Conservation (phyloP, 192 early-diverging fungal species). For the Entophlyctis helioformis region DNA sequence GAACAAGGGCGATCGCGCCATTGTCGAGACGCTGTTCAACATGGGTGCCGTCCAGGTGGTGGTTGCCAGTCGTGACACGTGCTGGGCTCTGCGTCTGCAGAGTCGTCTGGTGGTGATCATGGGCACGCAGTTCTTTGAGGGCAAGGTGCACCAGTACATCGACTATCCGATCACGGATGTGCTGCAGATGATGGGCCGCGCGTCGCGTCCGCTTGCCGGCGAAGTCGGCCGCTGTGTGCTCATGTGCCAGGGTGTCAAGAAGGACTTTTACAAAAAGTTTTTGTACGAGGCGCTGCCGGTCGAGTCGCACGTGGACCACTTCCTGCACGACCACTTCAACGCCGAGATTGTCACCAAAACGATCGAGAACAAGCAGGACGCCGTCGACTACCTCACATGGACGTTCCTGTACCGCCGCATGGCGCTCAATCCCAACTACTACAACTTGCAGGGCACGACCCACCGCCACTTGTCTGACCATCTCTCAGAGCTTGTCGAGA, state of each 20-base stretch:
- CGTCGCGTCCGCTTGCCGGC: constrained; percentile 47
- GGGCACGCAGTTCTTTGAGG: constrained; percentile 92
- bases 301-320: constrained; percentile 87
- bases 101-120: constrained; percentile 84
- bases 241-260: constrained; percentile 90
- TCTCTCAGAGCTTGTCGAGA: constrained; percentile 90
- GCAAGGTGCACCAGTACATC: constrained; percentile 88
- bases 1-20: constrained; percentile 52
- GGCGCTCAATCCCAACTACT: constrained; percentile 93
- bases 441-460: constrained; percentile 68
- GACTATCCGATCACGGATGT: constrained; percentile 94
- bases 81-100: constrained; percentile 79
- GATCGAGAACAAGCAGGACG: constrained; percentile 95
- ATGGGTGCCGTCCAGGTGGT: constrained; percentile 74
- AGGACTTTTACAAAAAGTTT: constrained; percentile 98
- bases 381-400: constrained; percentile 98
- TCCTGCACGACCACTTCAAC: constrained; percentile 95
- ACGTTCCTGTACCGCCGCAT: constrained; percentile 94
- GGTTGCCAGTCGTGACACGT: constrained; percentile 80
- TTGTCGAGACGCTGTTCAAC: constrained; percentile 66
- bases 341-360: constrained; percentile 92
- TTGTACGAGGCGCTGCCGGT: constrained; percentile 91
- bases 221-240: constrained; percentile 66
- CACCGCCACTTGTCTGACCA: constrained; percentile 85
- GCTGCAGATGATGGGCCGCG: constrained; percentile 97